phyloP scores from a whole-genome alignment of 2,329 filamentous ascomycete species.

The Coniella lustricola region DNA sequence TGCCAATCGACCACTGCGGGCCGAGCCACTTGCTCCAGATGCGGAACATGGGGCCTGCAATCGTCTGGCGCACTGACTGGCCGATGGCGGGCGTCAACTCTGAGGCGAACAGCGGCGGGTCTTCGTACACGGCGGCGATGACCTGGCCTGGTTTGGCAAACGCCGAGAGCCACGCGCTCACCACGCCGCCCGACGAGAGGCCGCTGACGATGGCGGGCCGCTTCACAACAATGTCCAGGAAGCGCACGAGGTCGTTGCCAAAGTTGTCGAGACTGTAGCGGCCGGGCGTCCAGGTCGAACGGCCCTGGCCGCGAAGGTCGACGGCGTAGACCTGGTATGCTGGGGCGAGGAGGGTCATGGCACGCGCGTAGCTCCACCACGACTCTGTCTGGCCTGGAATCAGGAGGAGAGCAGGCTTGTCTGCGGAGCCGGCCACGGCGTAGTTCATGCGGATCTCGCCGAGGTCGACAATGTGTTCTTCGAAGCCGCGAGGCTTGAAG shows the following conservation, averaged over 20 bases:
- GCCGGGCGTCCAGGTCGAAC: constrained; percentile 18
- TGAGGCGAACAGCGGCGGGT: constrained; percentile 17
- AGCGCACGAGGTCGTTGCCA: constrained; percentile 17
- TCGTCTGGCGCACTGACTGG: constrained; percentile 11
- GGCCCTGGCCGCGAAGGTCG: constrained; percentile 17
- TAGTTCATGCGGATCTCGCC: constrained; percentile 19
- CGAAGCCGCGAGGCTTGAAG: constrained; percentile 14
- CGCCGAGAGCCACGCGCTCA: constrained; percentile 16
- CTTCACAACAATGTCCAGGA: constrained; percentile 15
- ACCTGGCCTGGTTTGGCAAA: constrained; percentile 17
- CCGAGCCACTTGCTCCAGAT: constrained; percentile 18
- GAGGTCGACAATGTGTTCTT: constrained; percentile 16
- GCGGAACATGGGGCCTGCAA: constrained; percentile 15
- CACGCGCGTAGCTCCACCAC: constrained; percentile 17
- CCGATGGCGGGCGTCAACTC: constrained; percentile 15
- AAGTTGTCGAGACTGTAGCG: constrained; percentile 17
- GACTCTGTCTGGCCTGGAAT: constrained; percentile 17
- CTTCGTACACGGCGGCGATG: constrained; percentile 15
- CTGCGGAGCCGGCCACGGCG: constrained; percentile 9
- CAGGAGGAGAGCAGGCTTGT: constrained; percentile 14
- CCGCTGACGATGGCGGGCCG: constrained; percentile 16
- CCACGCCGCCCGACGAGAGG: constrained; percentile 16
- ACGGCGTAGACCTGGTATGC: constrained; percentile 18
- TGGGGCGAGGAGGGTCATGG: constrained; percentile 14
- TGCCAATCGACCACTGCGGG: constrained; percentile 16